Conservation (phyloP, 2,329 filamentous ascomycete genomes). For the Bipolaris gigantea region DNA sequence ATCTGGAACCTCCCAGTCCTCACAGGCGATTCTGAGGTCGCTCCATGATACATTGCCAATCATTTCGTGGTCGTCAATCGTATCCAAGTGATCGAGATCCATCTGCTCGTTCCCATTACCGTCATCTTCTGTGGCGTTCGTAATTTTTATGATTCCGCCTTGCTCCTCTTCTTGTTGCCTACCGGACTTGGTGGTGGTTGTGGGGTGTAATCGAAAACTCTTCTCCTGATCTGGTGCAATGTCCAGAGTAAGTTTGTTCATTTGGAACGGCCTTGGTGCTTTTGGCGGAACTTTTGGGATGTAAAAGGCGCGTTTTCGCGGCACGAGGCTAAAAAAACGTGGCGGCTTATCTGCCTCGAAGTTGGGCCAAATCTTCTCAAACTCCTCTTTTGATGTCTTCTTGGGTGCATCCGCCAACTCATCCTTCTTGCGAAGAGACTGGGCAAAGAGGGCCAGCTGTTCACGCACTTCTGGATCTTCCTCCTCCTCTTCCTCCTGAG, state of each 20-base stretch:
- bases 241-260: slow-evolving; percentile 86
- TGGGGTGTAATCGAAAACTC: slow-evolving; percentile 71
- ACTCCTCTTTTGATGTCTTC: slow-evolving; percentile 72
- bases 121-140: slow-evolving; percentile 48
- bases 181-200: slow-evolving; percentile 54
- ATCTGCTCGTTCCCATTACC: slow-evolving; percentile 49
- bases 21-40: slow-evolving; percentile 82
- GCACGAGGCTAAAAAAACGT: slow-evolving; percentile 80
- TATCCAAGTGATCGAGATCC: slow-evolving; percentile 54
- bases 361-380: slow-evolving; percentile 78
- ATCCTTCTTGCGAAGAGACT: slow-evolving; percentile 38
- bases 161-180: slow-evolving; percentile 56
- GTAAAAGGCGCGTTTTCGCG: slow-evolving; percentile 76
- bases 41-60: slow-evolving; percentile 75
- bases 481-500: slow-evolving; percentile 31
- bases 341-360: slow-evolving; percentile 76
- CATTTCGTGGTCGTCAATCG: slow-evolving; percentile 62
- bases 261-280: slow-evolving; percentile 77
- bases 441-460: slow-evolving; percentile 39
- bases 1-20: slow-evolving; percentile 74
- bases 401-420: slow-evolving; percentile 65
- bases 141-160: slow-evolving; percentile 57
- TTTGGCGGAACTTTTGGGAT: slow-evolving; percentile 77
- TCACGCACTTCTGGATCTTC: slow-evolving; percentile 40
- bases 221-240: slow-evolving; percentile 85